These are phyloP conservation scores for Leccinum solheimii DNA, from an alignment of 1,284 basidiomycete species.

Conservation along the genomic window DNA sequence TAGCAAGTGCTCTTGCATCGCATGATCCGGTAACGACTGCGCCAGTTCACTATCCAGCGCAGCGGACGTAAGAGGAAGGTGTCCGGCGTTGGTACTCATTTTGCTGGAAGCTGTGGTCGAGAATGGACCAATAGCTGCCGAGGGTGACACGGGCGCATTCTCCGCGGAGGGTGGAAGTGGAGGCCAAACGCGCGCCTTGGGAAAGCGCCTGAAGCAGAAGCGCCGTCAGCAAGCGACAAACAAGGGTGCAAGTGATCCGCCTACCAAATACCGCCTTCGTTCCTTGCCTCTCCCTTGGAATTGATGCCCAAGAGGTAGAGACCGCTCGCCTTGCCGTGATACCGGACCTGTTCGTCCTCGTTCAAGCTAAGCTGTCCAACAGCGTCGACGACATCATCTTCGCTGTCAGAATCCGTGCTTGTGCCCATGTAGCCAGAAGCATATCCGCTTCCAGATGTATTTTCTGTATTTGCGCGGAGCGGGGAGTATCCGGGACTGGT, in stretches of 20 bases:
- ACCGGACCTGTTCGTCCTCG: slow-evolving; percentile 78
- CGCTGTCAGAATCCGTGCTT: slow-evolving; percentile 40
- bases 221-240: slow-evolving; percentile 1
- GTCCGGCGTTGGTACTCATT: slow-evolving; percentile 4
- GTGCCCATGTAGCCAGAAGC: slow-evolving; percentile 31
- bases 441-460: slow-evolving; percentile 22
- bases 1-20: slow-evolving; percentile 66
- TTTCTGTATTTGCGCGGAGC: too few relatives aligned
- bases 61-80: slow-evolving; percentile 17
- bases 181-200: slow-evolving; percentile 82
- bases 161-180: slow-evolving; percentile 45
- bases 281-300: slow-evolving; percentile 60
- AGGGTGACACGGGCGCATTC: slow-evolving; percentile 14
- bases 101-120: slow-evolving; percentile 7
- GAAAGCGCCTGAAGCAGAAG: slow-evolving; percentile 61
- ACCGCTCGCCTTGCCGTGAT: slow-evolving; percentile 79
- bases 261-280: slow-evolving; percentile 79
- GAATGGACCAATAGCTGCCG: slow-evolving; percentile 7
- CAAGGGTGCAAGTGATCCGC: slow-evolving; percentile 17
- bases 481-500: slow-evolving; percentile 23
- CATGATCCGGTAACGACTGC: slow-evolving; percentile 48
- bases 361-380: slow-evolving; percentile 83
- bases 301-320: slow-evolving; percentile 71
- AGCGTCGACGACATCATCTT: slow-evolving; percentile 63
- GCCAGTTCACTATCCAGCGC: slow-evolving; percentile 40